Percentiles rank a stretch among this genome's conserved stretches.
These are phyloP conservation scores for Ascochyta rabiei DNA, from an alignment of 2,329 filamentous ascomycete species.

Conservation along the genomic window DNA sequence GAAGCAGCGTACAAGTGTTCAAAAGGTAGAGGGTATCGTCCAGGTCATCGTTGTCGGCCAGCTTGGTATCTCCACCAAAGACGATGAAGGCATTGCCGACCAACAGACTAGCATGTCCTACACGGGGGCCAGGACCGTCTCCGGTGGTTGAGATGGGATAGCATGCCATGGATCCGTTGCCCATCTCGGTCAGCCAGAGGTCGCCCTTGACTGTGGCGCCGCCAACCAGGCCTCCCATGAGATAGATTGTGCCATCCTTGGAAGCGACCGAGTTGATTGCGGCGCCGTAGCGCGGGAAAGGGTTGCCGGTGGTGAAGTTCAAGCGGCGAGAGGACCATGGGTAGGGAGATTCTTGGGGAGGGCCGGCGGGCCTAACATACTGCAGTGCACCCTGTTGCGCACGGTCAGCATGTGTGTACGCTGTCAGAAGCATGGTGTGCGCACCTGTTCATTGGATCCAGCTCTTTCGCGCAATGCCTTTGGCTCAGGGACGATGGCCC, in stretches of 20 bases:
- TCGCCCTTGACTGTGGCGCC: constrained; percentile 96
- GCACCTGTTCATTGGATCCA: constrained; percentile 62
- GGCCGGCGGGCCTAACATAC: constrained; percentile 45
- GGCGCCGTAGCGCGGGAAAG: constrained; percentile 95
- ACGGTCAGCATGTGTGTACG: constrained; percentile 16
- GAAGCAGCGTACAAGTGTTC: constrained; percentile 81
- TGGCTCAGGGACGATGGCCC: constrained; percentile 67
- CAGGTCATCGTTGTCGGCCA: constrained; percentile 87
- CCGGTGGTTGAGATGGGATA: constrained; percentile 90
- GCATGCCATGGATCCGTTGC: constrained; percentile 79
- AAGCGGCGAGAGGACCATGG: constrained; percentile 93
- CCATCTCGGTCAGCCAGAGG: constrained; percentile 96
- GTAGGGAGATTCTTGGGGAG: constrained; percentile 78
- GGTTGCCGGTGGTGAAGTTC: constrained; percentile 85
- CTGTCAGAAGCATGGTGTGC: constrained; percentile 5
- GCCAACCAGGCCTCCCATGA: constrained; percentile 96
- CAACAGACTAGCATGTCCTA: constrained; percentile 90
- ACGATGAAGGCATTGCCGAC: constrained; percentile 99
- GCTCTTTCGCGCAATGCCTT: constrained; percentile 63
- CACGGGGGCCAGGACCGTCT: constrained; percentile 91
- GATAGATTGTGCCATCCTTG: constrained; percentile 95
- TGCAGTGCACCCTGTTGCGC: constrained; percentile 15
- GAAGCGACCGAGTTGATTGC: constrained; percentile 91
- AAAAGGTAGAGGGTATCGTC: constrained; percentile 96
- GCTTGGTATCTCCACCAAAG: constrained; percentile 97